phyloP scores from a whole-genome alignment of 225 moss, liverwort and hornwort species.

The Physcomitrellopsis africana region DNA sequence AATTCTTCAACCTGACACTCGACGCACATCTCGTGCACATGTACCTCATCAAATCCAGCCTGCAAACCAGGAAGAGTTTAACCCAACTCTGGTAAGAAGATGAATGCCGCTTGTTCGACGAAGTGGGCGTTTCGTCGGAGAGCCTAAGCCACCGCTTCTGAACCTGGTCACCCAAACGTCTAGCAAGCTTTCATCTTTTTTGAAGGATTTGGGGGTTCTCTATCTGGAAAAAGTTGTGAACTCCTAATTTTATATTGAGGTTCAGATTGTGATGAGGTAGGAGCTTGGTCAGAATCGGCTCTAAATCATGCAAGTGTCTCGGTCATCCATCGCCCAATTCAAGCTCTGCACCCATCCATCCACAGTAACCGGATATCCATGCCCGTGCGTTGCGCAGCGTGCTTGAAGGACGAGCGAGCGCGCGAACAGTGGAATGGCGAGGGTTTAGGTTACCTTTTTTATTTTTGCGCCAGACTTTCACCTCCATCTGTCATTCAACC shows the following conservation, averaged over 20 bases:
- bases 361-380: not conserved
- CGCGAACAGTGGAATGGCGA: not conserved
- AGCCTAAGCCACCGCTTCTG: not conserved
- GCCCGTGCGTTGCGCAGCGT: not conserved
- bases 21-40: slow-evolving; percentile 31
- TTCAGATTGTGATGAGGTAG: no score
- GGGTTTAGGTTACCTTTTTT: slow-evolving; percentile 21
- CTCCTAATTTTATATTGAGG: no score
- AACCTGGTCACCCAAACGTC: not conserved
- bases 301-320: slow-evolving; percentile 6
- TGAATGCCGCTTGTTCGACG: not conserved
- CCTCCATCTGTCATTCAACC: not conserved
- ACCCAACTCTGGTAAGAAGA: slow-evolving; percentile 10
- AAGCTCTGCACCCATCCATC: no score
- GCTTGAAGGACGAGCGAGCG: not conserved
- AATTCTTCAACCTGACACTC: slow-evolving; percentile 27
- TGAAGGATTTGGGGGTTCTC: no score
- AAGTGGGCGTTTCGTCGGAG: slow-evolving; percentile 12
- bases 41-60: slow-evolving; percentile 23
- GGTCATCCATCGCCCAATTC: not conserved
- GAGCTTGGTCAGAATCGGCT: no score
- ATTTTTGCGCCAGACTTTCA: not conserved
- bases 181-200: no score
- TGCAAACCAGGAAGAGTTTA: slow-evolving; percentile 22
- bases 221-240: no score